Evolutionary conservation across 2,329 filamentous ascomycete species (phyloP), one percentile per base, ranked within the genome.

Genomic region (Diaporthe caulivora): DNA sequence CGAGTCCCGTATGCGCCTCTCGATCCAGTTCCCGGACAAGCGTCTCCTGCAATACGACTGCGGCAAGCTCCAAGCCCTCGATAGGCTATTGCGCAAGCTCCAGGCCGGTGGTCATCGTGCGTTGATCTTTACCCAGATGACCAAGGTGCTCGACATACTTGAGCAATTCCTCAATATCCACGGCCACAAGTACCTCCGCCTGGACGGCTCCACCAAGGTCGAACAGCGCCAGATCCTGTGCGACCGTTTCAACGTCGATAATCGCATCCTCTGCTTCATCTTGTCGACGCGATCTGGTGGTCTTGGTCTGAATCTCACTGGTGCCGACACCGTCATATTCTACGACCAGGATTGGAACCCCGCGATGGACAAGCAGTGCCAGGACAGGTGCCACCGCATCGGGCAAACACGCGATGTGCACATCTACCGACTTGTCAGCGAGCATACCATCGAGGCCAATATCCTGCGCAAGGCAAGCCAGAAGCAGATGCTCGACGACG

Each of bases 291-390:
- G 97, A 72, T 98, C 97, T 0, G 97, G 97, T 77, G 97, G 97
- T 71, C 87, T 99, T 0, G 97, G 97, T 72, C 97, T 99, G 85
- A 99, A 99, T 79, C 87, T 99, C 55, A 98, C 96, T 0, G 97
- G 97, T 64, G 97, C 97, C 7, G 97, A 98, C 82, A 98, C 95
- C 0, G 97, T 99, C 79, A 98, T 99, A 77, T 99, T 99, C 83
- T 99, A 98, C 83, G 97, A 99, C 80, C 92, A 98, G 74, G 97
- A 99, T 81, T 99, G 97, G 97, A 99, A 99, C 79, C 97, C 97
- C 0, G 97, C 97, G 68, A 99, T 99, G 97, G 97, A 99, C 86
- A 98, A 98, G 83, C 97, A 99, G 83, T 99, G 97, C 79, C 97
- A 99, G 84, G 97, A 99, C 82, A 91, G 97, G 79, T 97, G 95